Evolutionary conservation across 2,329 filamentous ascomycete species (phyloP).

Genomic region (Pseudopithomyces chartarum): DNA sequence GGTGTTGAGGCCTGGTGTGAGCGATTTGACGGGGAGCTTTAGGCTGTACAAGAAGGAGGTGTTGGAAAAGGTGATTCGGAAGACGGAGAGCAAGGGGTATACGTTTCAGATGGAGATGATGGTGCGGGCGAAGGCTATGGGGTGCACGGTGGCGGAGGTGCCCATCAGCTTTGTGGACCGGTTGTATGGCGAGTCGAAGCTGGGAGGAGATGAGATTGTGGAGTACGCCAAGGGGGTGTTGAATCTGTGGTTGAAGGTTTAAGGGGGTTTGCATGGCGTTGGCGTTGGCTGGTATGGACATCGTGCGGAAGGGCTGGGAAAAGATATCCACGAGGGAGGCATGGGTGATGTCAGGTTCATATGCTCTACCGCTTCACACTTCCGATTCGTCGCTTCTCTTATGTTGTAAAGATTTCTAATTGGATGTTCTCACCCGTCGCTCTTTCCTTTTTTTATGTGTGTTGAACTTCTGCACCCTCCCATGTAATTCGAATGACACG

Average conservation of each 20-base stretch:
- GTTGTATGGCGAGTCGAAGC: slow-evolving; percentile 92
- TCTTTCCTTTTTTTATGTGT: too few species aligned
- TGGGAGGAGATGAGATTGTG: slow-evolving; percentile 93
- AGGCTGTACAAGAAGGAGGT: slow-evolving; percentile 91
- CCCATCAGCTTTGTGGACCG: slow-evolving; percentile 96
- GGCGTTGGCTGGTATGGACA: slow-evolving; percentile 28
- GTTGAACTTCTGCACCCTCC: too few species aligned
- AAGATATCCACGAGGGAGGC: slow-evolving; percentile 2
- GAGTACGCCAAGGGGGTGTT: slow-evolving; percentile 80
- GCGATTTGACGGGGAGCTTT: slow-evolving; percentile 94
- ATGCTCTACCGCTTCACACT: not conserved
- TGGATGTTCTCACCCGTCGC: not conserved
- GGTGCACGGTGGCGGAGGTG: slow-evolving; percentile 90
- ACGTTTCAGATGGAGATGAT: slow-evolving; percentile 99
- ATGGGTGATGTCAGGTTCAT: slow-evolving; percentile 7
- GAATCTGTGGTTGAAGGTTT: slow-evolving; percentile 57
- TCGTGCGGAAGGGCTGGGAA: not conserved
- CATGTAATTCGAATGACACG: too few species aligned
- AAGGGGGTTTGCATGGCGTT: slow-evolving; percentile 30
- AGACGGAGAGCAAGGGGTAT: slow-evolving; percentile 94
- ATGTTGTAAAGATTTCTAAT: not conserved
- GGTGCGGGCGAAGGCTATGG: slow-evolving; percentile 95
- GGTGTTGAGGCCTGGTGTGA: slow-evolving; percentile 88
- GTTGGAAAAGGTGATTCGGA: slow-evolving; percentile 85
- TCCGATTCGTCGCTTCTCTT: not conserved